A percentile compares a stretch with the other conserved stretches of the same genome.
Conservation (phyloP, 257 asterid species). For the Avicennia marina region DNA sequence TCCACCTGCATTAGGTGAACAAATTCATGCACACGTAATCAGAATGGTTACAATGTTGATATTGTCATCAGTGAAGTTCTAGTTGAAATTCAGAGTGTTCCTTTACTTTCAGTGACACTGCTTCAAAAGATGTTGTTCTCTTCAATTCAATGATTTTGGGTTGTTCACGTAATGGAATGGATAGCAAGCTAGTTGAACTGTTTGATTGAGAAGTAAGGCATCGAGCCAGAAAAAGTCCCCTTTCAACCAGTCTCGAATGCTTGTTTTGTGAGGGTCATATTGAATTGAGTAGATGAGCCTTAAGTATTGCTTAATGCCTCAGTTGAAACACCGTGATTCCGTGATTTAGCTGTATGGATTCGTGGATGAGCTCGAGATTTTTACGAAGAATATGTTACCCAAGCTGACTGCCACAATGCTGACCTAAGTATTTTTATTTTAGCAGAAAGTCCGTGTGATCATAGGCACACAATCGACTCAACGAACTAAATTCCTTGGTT, state of each 20-base stretch:
- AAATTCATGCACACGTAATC: slow-evolving; percentile 65
- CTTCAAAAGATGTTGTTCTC: slow-evolving; percentile 47
- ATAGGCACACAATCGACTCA: slow-evolving; percentile 54
- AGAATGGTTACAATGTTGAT: slow-evolving; percentile 58
- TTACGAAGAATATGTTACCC: slow-evolving; percentile 44
- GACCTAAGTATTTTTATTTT: slow-evolving; percentile 43
- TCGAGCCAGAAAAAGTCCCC: slow-evolving; percentile 56
- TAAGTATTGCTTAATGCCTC: slow-evolving; percentile 47
- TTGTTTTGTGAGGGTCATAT: slow-evolving; percentile 49
- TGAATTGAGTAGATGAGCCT: slow-evolving; percentile 50
- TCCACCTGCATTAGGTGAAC: slow-evolving; percentile 54
- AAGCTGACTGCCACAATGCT: slow-evolving; percentile 46
- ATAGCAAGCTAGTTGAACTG: slow-evolving; percentile 34
- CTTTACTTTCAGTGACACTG: slow-evolving; percentile 32
- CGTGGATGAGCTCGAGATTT: slow-evolving; percentile 57
- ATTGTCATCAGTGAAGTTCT: slow-evolving; percentile 58
- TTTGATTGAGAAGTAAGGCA: slow-evolving; percentile 54
- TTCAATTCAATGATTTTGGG: slow-evolving; percentile 65
- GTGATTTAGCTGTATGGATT: slow-evolving; percentile 63
- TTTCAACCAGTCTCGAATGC: slow-evolving; percentile 47
- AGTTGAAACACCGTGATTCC: slow-evolving; percentile 61
- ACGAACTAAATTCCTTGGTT: slow-evolving; percentile 27
- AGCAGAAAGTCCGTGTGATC: slow-evolving; percentile 34
- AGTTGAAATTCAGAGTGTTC: slow-evolving; percentile 79
- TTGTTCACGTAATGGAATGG: slow-evolving; percentile 46